Conservation (phyloP, 768 basidiomycete species). For the Paxillus involutus region DNA sequence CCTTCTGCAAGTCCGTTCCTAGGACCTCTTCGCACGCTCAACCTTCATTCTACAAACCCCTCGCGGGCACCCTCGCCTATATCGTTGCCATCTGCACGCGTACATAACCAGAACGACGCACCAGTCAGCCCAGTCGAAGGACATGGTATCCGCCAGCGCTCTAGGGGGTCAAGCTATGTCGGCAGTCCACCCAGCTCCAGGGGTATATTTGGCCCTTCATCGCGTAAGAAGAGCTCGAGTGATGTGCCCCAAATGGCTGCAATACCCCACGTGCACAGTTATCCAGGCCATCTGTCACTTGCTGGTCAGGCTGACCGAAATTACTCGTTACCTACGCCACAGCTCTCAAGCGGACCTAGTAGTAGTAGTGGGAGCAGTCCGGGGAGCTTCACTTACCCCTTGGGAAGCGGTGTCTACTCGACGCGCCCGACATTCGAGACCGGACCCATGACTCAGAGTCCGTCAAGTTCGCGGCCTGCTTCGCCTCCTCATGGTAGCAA, state of each 20-base stretch:
- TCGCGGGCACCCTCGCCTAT: constrained; percentile 75
- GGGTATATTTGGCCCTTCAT: constrained; percentile 25
- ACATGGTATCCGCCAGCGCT: constrained; percentile 22
- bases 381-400: constrained; percentile 45
- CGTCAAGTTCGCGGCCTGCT: constrained; percentile 58
- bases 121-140: constrained; percentile 37
- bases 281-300: constrained; percentile 31
- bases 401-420: constrained; percentile 15
- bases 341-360: constrained; percentile 64
- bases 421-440: constrained; percentile 25
- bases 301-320: constrained; percentile 25
- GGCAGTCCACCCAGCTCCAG: constrained; percentile 37
- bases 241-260: constrained; percentile 30
- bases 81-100: constrained; percentile 52
- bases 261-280: constrained; percentile 32
- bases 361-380: constrained; percentile 63
- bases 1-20: constrained; percentile 82
- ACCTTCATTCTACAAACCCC: constrained; percentile 68
- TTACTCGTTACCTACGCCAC: constrained; percentile 51
- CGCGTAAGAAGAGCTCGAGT: constrained; percentile 30
- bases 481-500: constrained; percentile 50
- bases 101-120: constrained; percentile 19
- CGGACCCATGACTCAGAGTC: constrained; percentile 38
- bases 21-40: constrained; percentile 71
- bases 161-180: constrained; percentile 32